Conservation (phyloP, 2,329 filamentous ascomycete species). For the Tolypocladium ophioglossoides region DNA sequence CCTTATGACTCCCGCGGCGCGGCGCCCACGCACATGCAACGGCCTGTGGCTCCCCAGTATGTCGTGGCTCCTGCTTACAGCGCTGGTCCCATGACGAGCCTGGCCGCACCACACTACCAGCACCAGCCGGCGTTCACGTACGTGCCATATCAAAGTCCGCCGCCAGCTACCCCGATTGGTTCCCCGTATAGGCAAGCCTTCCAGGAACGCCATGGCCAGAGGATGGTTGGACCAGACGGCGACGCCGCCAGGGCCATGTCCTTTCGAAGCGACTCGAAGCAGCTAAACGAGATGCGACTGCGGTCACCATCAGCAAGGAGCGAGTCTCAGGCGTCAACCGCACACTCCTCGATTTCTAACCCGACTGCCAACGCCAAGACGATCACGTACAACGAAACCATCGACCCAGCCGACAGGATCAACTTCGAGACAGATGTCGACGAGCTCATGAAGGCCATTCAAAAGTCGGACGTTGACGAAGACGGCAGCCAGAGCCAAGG, state of each 20-base stretch:
- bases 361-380: conserved; percentile 26
- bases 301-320: conserved; percentile 20
- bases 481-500: conserved; percentile 15
- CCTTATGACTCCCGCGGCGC: conserved; percentile 36
- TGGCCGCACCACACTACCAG: conserved; percentile 32
- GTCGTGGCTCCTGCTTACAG: conserved; percentile 33
- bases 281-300: conserved; percentile 21
- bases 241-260: conserved; percentile 13
- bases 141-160: conserved; percentile 27
- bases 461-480: conserved; percentile 43
- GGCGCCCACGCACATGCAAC: conserved; percentile 27
- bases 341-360: conserved; percentile 12
- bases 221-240: conserved; percentile 10
- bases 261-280: conserved; percentile 15
- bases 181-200: conserved; percentile 23
- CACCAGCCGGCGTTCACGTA: conserved; percentile 33
- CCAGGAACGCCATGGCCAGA: conserved; percentile 16
- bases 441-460: conserved; percentile 79
- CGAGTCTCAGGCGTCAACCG: conserved; percentile 19
- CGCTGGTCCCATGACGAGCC: conserved; percentile 29
- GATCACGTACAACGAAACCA: conserved; percentile 34
- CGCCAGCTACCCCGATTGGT: conserved; percentile 20
- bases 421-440: conserved; percentile 77
- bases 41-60: conserved; percentile 36
- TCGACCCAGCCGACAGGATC: conserved; percentile 37